Percentiles rank a stretch among this genome's conserved stretches.
Evolutionary conservation across 257 asterid species (phyloP).

Genomic region (Henckelia pumila): DNA sequence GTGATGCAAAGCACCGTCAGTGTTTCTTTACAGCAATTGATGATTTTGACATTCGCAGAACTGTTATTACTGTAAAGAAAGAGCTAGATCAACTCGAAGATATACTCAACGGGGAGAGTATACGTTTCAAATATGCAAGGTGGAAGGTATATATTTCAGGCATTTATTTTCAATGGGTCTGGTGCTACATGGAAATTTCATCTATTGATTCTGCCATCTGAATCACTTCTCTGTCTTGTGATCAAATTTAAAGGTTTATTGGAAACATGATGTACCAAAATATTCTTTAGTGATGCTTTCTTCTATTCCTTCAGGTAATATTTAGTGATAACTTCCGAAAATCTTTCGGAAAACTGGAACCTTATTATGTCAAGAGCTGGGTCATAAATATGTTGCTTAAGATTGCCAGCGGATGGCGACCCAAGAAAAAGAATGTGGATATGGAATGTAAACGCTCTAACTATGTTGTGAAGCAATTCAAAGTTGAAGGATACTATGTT

Average conservation of each 20-base stretch:
- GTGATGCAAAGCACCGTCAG: constrained; percentile 46
- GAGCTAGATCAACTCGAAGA: constrained; percentile 57
- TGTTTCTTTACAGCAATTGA: constrained; percentile 57
- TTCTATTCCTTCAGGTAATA: constrained; percentile 37
- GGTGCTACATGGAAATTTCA: neutral
- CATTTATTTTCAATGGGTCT: neutral
- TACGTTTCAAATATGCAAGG: constrained; percentile 40
- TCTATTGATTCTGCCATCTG: neutral
- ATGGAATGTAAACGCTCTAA: constrained; percentile 41
- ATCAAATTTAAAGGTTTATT: no score
- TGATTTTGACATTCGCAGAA: constrained; percentile 36
- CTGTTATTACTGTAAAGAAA: constrained; percentile 42
- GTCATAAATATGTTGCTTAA: constrained; percentile 39
- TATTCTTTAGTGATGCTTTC: no score
- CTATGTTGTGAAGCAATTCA: constrained; percentile 44
- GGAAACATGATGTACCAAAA: no score
- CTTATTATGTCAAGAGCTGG: constrained; percentile 34
- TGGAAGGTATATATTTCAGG: constrained; percentile 65
- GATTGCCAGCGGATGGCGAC: constrained; percentile 74
- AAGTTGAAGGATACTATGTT: constrained; percentile 40
- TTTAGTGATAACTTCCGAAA: constrained; percentile 55
- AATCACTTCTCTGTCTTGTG: no score
- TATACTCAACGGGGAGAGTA: constrained; percentile 46
- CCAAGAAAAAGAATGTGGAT: constrained; percentile 48
- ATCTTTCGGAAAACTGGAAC: constrained; percentile 42